phyloP scores from a whole-genome alignment of 192 early-diverging fungal species.

The Dispira parvispora region DNA sequence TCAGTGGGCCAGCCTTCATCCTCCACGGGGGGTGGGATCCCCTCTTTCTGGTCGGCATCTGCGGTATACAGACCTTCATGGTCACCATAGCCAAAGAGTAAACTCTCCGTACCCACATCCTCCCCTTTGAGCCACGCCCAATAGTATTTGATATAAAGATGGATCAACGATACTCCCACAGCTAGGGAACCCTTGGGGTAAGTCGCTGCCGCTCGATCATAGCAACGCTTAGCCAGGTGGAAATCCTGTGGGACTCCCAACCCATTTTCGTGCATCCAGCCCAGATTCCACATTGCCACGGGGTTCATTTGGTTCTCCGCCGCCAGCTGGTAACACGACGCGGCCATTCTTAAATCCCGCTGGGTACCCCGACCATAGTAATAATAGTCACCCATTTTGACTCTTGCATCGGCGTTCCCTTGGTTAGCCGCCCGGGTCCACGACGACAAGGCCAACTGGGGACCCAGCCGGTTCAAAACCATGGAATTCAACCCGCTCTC shows the following conservation, averaged over 20 bases:
- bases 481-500: neutral
- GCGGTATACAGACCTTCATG: neutral
- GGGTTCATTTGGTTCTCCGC: constrained; percentile 55
- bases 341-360: constrained; percentile 54
- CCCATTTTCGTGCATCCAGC: constrained; percentile 92
- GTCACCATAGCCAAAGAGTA: constrained; percentile 20
- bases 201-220: constrained; percentile 61
- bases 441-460: constrained; percentile 55
- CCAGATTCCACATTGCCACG: constrained; percentile 92
- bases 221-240: constrained; percentile 83
- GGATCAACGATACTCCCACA: constrained; percentile 51
- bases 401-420: constrained; percentile 70
- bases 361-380: constrained; percentile 62
- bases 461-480: constrained; percentile 1
- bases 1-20: constrained; percentile 1
- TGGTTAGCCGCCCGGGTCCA: constrained; percentile 95
- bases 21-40: neutral
- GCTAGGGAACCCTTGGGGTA: constrained; percentile 72
- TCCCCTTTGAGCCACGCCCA: constrained; percentile 44
- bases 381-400: constrained; percentile 89
- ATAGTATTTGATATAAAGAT: constrained; percentile 45
- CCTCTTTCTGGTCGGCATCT: constrained; percentile 3
- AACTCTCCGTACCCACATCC: constrained; percentile 30
- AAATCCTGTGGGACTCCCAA: constrained; percentile 80
- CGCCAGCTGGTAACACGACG: constrained; percentile 66